Percentiles rank a stretch among this genome's conserved stretches.
Conservation (phyloP, 495 filamentous ascomycete species). For the Opeltia flavorubescens region DNA sequence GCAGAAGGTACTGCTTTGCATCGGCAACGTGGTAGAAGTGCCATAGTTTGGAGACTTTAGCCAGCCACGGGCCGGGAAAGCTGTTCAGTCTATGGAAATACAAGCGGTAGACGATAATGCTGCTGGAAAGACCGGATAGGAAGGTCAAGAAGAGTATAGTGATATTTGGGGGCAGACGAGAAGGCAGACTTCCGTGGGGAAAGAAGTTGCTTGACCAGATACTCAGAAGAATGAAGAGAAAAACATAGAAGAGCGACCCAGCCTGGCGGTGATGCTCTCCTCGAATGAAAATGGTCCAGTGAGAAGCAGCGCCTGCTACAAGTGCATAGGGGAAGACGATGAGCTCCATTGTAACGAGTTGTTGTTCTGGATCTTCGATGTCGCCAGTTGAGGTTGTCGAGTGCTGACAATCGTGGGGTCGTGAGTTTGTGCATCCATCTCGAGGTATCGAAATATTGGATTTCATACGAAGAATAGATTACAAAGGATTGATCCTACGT, state of each 20-base stretch:
- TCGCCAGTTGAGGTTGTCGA: no score
- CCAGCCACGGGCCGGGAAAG: slow-evolving; percentile 28
- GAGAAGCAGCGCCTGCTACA: slow-evolving; percentile 1
- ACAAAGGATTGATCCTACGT: no score
- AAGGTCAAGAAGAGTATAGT: neutral
- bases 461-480: no score
- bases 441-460: no score
- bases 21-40: slow-evolving; percentile 17
- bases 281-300: slow-evolving; percentile 15
- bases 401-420: no score
- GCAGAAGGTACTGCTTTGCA: slow-evolving; percentile 16
- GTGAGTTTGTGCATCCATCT: no score
- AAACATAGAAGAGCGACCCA: no score
- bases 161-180: neutral
- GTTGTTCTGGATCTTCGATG: no score
- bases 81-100: slow-evolving; percentile 27
- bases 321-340: no score
- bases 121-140: slow-evolving; percentile 16
- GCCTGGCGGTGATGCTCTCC: slow-evolving; percentile 21
- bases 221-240: slow-evolving; percentile 8
- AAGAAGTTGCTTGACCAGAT: neutral
- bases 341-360: no score
- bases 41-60: slow-evolving; percentile 27
- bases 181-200: slow-evolving; percentile 1
- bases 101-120: slow-evolving; percentile 28